phyloP scores from a whole-genome alignment of 1,284 basidiomycete genomes.

The Malassezia equina region DNA sequence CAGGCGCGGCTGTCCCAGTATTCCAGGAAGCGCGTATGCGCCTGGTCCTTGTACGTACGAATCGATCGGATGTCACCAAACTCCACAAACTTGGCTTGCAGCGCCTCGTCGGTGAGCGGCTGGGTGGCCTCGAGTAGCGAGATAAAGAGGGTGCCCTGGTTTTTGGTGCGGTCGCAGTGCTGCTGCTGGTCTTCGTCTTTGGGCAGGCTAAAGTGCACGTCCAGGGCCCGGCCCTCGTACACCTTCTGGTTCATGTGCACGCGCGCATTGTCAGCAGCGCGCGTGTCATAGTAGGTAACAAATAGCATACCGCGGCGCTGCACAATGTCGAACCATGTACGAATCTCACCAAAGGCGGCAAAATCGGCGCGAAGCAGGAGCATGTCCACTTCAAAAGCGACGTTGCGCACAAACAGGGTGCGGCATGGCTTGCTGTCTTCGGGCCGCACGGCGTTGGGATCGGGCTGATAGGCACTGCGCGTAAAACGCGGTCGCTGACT shows the following conservation, averaged over 20 bases:
- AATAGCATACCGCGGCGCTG: slow-evolving; percentile 91
- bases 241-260: slow-evolving; percentile 55
- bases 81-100: slow-evolving; percentile 68
- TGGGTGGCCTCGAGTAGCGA: slow-evolving; percentile 62
- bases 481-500: slow-evolving; percentile 10
- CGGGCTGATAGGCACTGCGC: slow-evolving; percentile 18
- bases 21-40: slow-evolving; percentile 24
- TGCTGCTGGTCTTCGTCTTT: slow-evolving; percentile 66
- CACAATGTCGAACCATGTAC: slow-evolving; percentile 90
- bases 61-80: slow-evolving; percentile 83
- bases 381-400: slow-evolving; percentile 11
- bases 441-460: slow-evolving; percentile 57
- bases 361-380: slow-evolving; percentile 60
- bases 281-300: slow-evolving; percentile 84
- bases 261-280: slow-evolving; percentile 78
- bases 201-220: slow-evolving; percentile 92
- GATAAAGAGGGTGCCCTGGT: slow-evolving; percentile 77
- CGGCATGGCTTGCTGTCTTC: slow-evolving; percentile 84
- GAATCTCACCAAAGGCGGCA: slow-evolving; percentile 84
- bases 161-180: slow-evolving; percentile 71
- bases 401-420: slow-evolving; percentile 90
- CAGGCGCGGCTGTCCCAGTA: slow-evolving; percentile 50
- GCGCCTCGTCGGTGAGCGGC: slow-evolving; percentile 67
- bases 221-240: slow-evolving; percentile 58
- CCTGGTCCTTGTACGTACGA: slow-evolving; percentile 43